Evolutionary conservation across 805 yeast genomes (phyloP).

Genomic region (Ogataea corticis): DNA sequence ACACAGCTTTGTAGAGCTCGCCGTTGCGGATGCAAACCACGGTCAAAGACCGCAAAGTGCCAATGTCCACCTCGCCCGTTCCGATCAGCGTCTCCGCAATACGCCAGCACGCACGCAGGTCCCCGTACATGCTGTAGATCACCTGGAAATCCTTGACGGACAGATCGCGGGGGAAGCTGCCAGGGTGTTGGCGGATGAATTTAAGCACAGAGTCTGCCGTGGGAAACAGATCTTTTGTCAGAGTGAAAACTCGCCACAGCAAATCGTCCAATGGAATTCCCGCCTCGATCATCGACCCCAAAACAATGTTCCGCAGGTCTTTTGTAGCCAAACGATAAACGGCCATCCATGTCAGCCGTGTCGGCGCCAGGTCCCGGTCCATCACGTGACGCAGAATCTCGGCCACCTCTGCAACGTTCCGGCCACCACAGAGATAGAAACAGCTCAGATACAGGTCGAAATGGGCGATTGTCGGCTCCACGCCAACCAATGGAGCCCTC

Average conservation of each 20-base stretch:
- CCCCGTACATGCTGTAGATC: constrained; percentile 13
- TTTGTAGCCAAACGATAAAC: constrained; percentile 9
- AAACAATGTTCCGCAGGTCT: background rate
- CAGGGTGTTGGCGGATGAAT: constrained; percentile 11
- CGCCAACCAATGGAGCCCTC: constrained; percentile 8
- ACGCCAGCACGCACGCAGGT: constrained; percentile 7
- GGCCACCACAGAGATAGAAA: background rate
- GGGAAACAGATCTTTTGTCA: background rate
- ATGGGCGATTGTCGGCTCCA: constrained; percentile 13
- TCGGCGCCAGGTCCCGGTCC: constrained; percentile 12
- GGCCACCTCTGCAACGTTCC: background rate
- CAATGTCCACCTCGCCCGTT: background rate
- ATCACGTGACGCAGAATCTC: constrained; percentile 9
- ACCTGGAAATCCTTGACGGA: constrained; percentile 8
- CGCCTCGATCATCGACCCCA: constrained; percentile 10
- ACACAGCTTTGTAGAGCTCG: constrained; percentile 14
- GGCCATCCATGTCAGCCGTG: constrained; percentile 15
- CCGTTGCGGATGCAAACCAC: constrained; percentile 6
- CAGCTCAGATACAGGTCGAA: constrained; percentile 11
- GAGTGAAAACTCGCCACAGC: constrained; percentile 9
- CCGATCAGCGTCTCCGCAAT: constrained; percentile 6
- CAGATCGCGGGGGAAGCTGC: constrained; percentile 9
- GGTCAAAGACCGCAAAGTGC: constrained; percentile 5
- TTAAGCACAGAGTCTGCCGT: constrained; percentile 10
- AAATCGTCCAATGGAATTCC: constrained; percentile 11